Evolutionary conservation across 1,139 yeast genomes (phyloP), one percentile per base, ranked within the genome.

Genomic region (Williopsis jadinii): DNA sequence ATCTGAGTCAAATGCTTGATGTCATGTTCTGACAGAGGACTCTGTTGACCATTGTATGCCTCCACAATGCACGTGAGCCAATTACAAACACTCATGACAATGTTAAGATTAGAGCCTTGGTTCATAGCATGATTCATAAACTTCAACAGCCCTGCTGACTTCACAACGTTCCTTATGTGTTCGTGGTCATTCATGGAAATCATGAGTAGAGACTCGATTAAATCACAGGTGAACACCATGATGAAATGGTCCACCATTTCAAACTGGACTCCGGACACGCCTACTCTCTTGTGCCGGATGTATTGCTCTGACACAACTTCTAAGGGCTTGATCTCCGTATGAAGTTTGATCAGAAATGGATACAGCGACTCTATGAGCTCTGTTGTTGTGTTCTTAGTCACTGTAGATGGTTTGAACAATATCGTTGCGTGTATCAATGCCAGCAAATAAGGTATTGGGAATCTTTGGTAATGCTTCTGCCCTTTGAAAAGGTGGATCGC

Each of bases 21-120:
- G 11, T 30, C 34, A 3, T 12, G 24, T 11, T 30, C 38, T 6
- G 11, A 11, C 9, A 36, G 31, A 11, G 34, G 34, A 9, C 13
- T 26, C 5, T 26, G 27, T 11, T 43, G 53, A 2, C 40, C 45
- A 29, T 48, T 50, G 35, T 32, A 50, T 2, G 43, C 39, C 8
- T 46, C 43, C 14, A 49, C 48, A 42, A 12, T 62, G 46, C 36
- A 69, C 50, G 13, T 62, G n/a, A 80, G 43, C 12, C 67, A 64
- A 37, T 61, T 61, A 26, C 75, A 61, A 29, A 77, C 32, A 2
- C 51, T 43, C 30, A 49, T 58, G 30, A 63, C 42, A 12, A 54
- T 28, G 12, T 55, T 35, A 46, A 58, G 28, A 43, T 46, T 45
- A 1, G 56, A 50, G 30, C 40, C 32, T 3, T 37, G 29, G 13